Evolutionary conservation across 176 grass and related monocot genomes (phyloP).

Genomic region (Carex myosuroides): DNA sequence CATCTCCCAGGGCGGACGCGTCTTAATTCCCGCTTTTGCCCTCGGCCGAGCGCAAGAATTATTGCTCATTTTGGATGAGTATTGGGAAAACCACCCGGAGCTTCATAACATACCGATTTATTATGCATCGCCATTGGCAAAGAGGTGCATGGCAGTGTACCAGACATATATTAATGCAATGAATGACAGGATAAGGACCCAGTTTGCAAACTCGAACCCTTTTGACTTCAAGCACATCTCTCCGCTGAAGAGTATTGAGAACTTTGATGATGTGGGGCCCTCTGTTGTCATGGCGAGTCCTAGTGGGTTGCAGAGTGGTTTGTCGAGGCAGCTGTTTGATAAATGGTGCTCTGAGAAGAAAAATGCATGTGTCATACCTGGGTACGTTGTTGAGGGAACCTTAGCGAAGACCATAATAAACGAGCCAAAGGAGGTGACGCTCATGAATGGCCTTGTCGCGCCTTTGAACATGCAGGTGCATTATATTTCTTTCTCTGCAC

Average conservation of each 20-base stretch:
- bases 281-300: conserved; percentile 94
- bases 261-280: conserved; percentile 83
- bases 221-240: conserved; percentile 91
- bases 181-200: conserved; percentile 92
- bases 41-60: conserved; percentile 91
- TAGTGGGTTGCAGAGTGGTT: conserved; percentile 64
- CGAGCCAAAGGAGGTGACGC: conserved; percentile 85
- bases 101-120: conserved; percentile 95
- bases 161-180: conserved; percentile 98
- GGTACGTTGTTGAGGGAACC: conserved; percentile 86
- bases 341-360: conserved; percentile 96
- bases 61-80: conserved; percentile 90
- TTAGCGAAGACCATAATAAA: conserved; percentile 85
- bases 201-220: conserved; percentile 82
- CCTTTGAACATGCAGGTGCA: conserved; percentile 89
- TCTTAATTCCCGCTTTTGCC: conserved; percentile 88
- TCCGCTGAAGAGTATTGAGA: conserved; percentile 85
- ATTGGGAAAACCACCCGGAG: conserved; percentile 89
- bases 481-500: conserved; percentile 93
- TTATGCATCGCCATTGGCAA: conserved; percentile 89
- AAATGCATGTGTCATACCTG: conserved; percentile 85
- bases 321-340: conserved; percentile 89
- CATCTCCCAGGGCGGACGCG: conserved; percentile 63
- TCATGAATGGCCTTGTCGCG: conserved; percentile 78
- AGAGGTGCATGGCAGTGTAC: conserved; percentile 94